Percentiles rank a stretch among this genome's conserved stretches.
Evolutionary conservation across 2,329 filamentous ascomycete species (phyloP).

Genomic region (Aureobasidium sp.): DNA sequence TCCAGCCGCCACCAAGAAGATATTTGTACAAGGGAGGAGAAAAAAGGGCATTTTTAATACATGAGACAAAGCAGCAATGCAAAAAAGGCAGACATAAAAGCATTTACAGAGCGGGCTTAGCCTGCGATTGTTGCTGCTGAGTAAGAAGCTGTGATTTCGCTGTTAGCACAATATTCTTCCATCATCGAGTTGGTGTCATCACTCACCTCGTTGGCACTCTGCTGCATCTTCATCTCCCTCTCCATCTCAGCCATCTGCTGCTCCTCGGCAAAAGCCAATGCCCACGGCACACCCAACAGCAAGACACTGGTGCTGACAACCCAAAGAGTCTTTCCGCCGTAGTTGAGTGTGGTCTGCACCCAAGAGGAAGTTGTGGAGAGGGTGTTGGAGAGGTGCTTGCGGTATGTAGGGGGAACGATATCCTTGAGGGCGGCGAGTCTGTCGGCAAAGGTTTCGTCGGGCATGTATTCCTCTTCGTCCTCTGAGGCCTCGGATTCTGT

Average conservation of each 20-base stretch:
- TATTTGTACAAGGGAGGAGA: constrained; percentile 5
- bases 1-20: background rate
- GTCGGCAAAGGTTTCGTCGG: constrained; percentile 36
- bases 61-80: background rate
- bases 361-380: constrained; percentile 46
- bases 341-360: constrained; percentile 52
- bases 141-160: background rate
- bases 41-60: constrained; percentile 1
- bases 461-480: constrained; percentile 56
- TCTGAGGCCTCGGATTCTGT: constrained; percentile 67
- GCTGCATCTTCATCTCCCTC: constrained; percentile 92
- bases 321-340: constrained; percentile 83
- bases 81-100: too few species aligned
- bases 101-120: constrained; percentile 9
- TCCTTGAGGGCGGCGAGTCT: constrained; percentile 36
- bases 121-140: constrained; percentile 7
- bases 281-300: constrained; percentile 86
- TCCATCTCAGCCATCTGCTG: constrained; percentile 97
- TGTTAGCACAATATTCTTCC: background rate
- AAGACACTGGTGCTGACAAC: constrained; percentile 83
- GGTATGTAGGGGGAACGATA: constrained; percentile 36
- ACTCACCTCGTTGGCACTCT: constrained; percentile 72
- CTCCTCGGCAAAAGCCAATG: constrained; percentile 87
- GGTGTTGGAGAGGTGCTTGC: constrained; percentile 32
- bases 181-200: too few species aligned